A percentile compares a stretch with the other conserved stretches of the same genome.
Conservation (phyloP, 768 basidiomycete species). For the Naematelia encephala region DNA sequence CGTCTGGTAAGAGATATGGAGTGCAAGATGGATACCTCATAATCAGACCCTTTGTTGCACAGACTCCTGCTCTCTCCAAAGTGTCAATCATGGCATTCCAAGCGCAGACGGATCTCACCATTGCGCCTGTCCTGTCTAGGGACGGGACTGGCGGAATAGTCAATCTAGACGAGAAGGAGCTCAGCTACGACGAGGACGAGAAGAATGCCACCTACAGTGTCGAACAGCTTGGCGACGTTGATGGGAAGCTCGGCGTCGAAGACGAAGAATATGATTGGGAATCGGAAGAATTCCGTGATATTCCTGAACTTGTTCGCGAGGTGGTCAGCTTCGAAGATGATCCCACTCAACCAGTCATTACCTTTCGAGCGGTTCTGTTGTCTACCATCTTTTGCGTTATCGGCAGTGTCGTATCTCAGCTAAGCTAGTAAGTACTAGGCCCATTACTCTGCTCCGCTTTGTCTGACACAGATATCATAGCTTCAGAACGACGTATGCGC, state of each 20-base stretch:
- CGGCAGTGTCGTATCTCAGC: slow-evolving; percentile 5
- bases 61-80: not conserved
- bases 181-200: not conserved
- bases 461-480: not conserved
- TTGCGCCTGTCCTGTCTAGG: not conserved
- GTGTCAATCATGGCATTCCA: not conserved
- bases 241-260: not conserved
- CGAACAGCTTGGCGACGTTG: not conserved
- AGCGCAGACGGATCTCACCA: not conserved
- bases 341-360: slow-evolving; percentile 8
- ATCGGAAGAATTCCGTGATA: slow-evolving; percentile 13
- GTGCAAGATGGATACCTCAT: too few relatives aligned
- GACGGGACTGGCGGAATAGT: not conserved
- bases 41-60: too few relatives aligned
- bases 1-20: too few relatives aligned
- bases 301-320: slow-evolving; percentile 10
- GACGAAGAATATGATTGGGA: slow-evolving; percentile 11
- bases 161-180: not conserved
- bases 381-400: slow-evolving; percentile 9
- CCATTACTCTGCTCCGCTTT: not conserved
- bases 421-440: not conserved
- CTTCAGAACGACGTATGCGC: slow-evolving; percentile 14
- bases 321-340: slow-evolving; percentile 17
- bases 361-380: slow-evolving; percentile 4
- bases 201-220: not conserved